Base-by-base conservation (phyloP, 2,329 filamentous ascomycete species). In the Herpotrichia juniperi region DNA sequence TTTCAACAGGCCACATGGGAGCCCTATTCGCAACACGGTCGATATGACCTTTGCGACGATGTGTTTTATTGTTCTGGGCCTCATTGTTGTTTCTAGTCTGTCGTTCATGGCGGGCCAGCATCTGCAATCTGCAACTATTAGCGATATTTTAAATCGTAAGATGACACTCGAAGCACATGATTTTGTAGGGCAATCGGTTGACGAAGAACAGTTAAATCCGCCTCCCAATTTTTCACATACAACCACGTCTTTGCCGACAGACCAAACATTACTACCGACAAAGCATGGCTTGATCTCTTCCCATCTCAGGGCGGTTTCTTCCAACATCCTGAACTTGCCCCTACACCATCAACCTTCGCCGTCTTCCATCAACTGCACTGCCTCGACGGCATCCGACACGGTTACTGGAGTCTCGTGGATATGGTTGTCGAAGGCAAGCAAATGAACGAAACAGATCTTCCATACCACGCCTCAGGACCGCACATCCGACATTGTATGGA, bases 361-460 rank as follows among this genome's bases (percentile, higher is more conserved):
- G 50, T 54, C n/a, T 60, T 56, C 17, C 57, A 60, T 35, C 57
- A 60, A 44, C 40, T 60, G 14, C 57, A 60, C 28, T 60, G 57
- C 22, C 46, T 60, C 11, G 51, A 59, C 30, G 49, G 45, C 17
- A 24, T 59, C n/a, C 56, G 56, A 16, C 44, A 54, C 16, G 54
- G 28, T 7, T 57, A 59, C 40, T 59, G 56, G 56, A 24, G 42
- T 2, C 34, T 53, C 22, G 21, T 46, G 21, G 45, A 52, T 22
- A 25, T 28, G 4, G 48, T 45, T 2, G 8, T 28, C 4, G 12
- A 44, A 3, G 50, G 47, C 6, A 14, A 51, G 4, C 37, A 40
- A 31, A 22, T 53, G 19, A 31, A 44, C 12, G 46, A 46, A 16
- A 25, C 21, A 9, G 49, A 53, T 3, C n/a, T 54, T 28, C 50